Percentiles rank a stretch among this genome's conserved stretches.
phyloP scores from a whole-genome alignment of 2,329 filamentous ascomycete species.

The Aureobasidium sp. region DNA sequence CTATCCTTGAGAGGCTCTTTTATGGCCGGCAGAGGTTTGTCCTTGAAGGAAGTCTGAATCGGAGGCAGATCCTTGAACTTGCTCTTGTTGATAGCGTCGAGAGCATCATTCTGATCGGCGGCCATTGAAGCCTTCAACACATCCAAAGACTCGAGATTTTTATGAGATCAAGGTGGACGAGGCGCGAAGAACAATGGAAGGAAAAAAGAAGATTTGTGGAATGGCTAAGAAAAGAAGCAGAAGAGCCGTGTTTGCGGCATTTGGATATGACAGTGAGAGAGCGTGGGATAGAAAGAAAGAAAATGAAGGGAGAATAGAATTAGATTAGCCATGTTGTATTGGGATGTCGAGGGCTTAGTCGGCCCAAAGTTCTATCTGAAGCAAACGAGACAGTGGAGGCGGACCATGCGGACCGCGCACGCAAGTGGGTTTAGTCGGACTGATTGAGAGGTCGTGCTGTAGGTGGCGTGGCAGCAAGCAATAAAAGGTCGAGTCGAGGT shows the following conservation, averaged over 20 bases:
- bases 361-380: slow-evolving; percentile 6
- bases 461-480: slow-evolving; percentile 1
- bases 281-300: slow-evolving; percentile 3
- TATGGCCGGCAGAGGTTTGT: slow-evolving; percentile 13
- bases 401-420: slow-evolving; percentile 10
- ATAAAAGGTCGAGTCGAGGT: slow-evolving; percentile 6
- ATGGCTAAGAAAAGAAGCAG: slow-evolving; percentile 1
- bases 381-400: slow-evolving; percentile 11
- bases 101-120: not conserved
- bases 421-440: slow-evolving; percentile 1
- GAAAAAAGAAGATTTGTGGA: not conserved
- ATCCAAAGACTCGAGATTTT: not conserved
- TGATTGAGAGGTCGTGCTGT: slow-evolving; percentile 1
- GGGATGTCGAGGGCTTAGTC: not conserved
- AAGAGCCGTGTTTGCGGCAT: not conserved
- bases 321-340: slow-evolving; percentile 9
- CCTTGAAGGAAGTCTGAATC: slow-evolving; percentile 3
- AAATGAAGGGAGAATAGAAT: slow-evolving; percentile 7
- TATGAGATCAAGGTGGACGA: not conserved
- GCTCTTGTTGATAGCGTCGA: not conserved
- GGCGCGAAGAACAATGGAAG: not conserved
- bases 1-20: not conserved
- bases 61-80: slow-evolving; percentile 8
- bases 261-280: not conserved
- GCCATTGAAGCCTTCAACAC: not conserved